These are phyloP conservation scores for Rhynchosporium agropyri DNA, from an alignment of 2,329 filamentous ascomycete species.

Conservation along the genomic window DNA sequence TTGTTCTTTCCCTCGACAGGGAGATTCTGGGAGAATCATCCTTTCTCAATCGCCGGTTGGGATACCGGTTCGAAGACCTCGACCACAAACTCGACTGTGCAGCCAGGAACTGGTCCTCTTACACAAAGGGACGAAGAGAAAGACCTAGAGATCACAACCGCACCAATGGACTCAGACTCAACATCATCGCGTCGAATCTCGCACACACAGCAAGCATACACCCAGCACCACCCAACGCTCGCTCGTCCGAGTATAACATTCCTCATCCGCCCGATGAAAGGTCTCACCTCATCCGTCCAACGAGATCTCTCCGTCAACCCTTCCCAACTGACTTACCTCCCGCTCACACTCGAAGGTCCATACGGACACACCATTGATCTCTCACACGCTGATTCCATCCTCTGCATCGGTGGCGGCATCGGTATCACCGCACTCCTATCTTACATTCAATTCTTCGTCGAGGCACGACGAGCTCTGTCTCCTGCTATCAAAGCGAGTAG, in stretches of 20 bases:
- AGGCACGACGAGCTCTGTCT: background rate
- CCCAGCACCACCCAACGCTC: background rate
- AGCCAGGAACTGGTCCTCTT: background rate
- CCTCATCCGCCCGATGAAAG: constrained; percentile 17
- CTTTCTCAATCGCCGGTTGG: constrained; percentile 19
- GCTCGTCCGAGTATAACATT: constrained; percentile 12
- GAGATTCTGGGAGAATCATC: constrained; percentile 20
- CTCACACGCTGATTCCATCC: constrained; percentile 44
- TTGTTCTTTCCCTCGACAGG: constrained; percentile 19
- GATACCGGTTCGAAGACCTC: background rate
- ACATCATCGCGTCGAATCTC: background rate
- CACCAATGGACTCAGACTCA: background rate
- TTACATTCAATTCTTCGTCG: constrained; percentile 39
- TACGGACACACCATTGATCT: constrained; percentile 32
- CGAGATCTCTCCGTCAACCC: background rate
- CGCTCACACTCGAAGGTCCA: constrained; percentile 19
- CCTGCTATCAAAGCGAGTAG: background rate
- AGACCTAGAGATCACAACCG: constrained; percentile 7
- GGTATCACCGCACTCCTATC: constrained; percentile 49
- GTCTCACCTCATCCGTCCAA: constrained; percentile 12
- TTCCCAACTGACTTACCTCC: background rate
- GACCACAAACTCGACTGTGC: background rate
- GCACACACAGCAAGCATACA: background rate
- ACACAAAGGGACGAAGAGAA: constrained; percentile 10
- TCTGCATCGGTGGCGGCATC: constrained; percentile 51